A percentile compares a stretch with the other conserved stretches of the same genome.
phyloP scores from a whole-genome alignment of 2,329 filamentous ascomycete species.

The Fonsecaea erecta region DNA sequence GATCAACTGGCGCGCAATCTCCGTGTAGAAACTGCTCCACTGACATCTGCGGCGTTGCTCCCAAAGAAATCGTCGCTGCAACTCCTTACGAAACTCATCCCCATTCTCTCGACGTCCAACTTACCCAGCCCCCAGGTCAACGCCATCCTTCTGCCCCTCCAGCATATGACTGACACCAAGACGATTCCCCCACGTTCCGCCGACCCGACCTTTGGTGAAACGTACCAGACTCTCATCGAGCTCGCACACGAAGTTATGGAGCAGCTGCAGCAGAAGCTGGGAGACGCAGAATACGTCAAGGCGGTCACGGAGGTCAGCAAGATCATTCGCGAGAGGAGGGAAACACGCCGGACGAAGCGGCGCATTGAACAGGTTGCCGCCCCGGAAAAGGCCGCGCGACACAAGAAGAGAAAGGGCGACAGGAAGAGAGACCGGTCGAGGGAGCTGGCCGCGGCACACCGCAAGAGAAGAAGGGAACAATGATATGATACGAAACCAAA shows the following conservation, averaged over 20 bases:
- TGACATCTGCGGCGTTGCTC: constrained; percentile 64
- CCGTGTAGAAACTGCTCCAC: constrained; percentile 72
- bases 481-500: not conserved
- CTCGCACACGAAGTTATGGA: constrained; percentile 79
- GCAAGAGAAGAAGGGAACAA: constrained; percentile 61
- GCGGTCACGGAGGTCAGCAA: constrained; percentile 74
- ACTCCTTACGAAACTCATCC: constrained; percentile 71
- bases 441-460: constrained; percentile 69
- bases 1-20: constrained; percentile 77
- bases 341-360: constrained; percentile 78
- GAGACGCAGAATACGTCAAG: constrained; percentile 77
- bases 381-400: constrained; percentile 76
- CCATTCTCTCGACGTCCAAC: constrained; percentile 62
- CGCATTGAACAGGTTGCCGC: constrained; percentile 83
- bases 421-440: constrained; percentile 83
- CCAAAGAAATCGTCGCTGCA: constrained; percentile 77
- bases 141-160: constrained; percentile 69
- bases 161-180: constrained; percentile 77
- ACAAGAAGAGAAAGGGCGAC: constrained; percentile 83
- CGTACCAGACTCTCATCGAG: constrained; percentile 71
- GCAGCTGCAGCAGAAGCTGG: constrained; percentile 80
- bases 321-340: constrained; percentile 71
- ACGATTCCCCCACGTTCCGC: constrained; percentile 58
- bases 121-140: constrained; percentile 66
- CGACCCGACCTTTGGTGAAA: constrained; percentile 70